These are phyloP conservation scores for Phytophthora quininea DNA, from an alignment of 352 stramenopile species.

Conservation along the genomic window DNA sequence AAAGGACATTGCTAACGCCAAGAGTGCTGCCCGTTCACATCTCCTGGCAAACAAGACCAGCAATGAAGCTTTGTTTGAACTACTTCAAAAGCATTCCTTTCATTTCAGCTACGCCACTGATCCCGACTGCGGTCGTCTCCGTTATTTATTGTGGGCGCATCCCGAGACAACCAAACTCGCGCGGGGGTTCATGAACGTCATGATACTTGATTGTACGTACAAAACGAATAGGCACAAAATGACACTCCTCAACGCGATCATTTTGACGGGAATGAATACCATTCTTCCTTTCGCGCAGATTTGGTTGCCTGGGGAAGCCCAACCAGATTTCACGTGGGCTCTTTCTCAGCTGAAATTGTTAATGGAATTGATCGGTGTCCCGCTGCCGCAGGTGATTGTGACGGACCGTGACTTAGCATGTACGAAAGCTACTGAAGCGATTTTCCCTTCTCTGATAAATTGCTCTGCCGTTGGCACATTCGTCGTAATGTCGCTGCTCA, in stretches of 20 bases:
- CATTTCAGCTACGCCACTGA: conserved; percentile 3
- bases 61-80: conserved; percentile 3
- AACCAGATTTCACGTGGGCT: conserved; percentile 7
- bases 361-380: background rate
- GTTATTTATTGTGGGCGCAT: conserved; percentile 17
- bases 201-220: conserved; percentile 20
- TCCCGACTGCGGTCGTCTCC: background rate
- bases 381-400: background rate
- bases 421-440: conserved; percentile 5
- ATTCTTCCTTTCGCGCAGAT: conserved; percentile 10
- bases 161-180: conserved; percentile 1
- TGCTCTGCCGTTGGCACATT: conserved; percentile 8
- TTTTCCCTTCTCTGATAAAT: background rate
- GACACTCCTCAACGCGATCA: conserved; percentile 1
- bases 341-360: background rate
- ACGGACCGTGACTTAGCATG: conserved; percentile 8
- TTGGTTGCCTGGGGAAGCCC: conserved; percentile 13
- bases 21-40: background rate
- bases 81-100: background rate
- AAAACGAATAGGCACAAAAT: conserved; percentile 15
- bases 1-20: conserved; percentile 11
- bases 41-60: background rate
- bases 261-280: conserved; percentile 13
- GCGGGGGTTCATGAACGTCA: conserved; percentile 4
- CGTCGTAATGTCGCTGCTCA: background rate